These are phyloP conservation scores for Chrysopogon serrulatus DNA, from an alignment of 176 grass and related monocot genomes.

Conservation along the genomic window DNA sequence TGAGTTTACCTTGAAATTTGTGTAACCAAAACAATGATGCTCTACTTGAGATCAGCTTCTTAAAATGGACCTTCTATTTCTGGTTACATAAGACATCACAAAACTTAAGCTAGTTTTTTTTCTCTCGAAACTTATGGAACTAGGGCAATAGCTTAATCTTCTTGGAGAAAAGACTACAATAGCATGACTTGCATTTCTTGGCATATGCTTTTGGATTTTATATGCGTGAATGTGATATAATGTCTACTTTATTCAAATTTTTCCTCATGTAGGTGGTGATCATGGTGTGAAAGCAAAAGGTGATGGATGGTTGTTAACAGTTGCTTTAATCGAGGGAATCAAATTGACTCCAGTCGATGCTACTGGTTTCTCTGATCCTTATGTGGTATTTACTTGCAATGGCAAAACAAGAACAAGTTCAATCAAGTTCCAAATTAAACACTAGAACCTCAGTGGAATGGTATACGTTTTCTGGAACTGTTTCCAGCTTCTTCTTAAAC, in stretches of 20 bases:
- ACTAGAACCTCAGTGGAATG: constrained; percentile 84
- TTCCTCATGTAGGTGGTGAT: constrained; percentile 57
- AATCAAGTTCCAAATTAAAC: constrained; percentile 94
- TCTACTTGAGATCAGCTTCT: not conserved
- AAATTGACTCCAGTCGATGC: constrained; percentile 76
- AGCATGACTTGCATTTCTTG: not conserved
- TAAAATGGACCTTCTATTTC: not conserved
- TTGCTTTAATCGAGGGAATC: constrained; percentile 80
- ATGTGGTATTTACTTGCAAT: constrained; percentile 93
- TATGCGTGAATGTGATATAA: constrained; percentile 14
- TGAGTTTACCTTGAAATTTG: constrained; percentile 3
- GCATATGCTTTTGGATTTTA: constrained; percentile 10
- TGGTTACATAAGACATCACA: constrained; percentile 2
- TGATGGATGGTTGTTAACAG: constrained; percentile 88
- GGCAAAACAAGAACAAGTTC: constrained; percentile 93
- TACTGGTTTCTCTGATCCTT: constrained; percentile 83
- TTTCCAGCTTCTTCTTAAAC: constrained; percentile 19
- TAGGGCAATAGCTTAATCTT: not conserved
- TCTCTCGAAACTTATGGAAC: not conserved
- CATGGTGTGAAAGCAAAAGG: constrained; percentile 85
- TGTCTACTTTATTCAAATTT: constrained; percentile 4
- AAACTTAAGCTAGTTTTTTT: constrained; percentile 10
- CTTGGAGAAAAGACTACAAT: not conserved
- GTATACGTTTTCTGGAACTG: constrained; percentile 23
- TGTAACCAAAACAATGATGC: not conserved